Percentiles rank a stretch among this genome's conserved stretches.
Evolutionary conservation across 2,329 filamentous ascomycete species (phyloP).

Genomic region (Rhynchosporium graminicola): DNA sequence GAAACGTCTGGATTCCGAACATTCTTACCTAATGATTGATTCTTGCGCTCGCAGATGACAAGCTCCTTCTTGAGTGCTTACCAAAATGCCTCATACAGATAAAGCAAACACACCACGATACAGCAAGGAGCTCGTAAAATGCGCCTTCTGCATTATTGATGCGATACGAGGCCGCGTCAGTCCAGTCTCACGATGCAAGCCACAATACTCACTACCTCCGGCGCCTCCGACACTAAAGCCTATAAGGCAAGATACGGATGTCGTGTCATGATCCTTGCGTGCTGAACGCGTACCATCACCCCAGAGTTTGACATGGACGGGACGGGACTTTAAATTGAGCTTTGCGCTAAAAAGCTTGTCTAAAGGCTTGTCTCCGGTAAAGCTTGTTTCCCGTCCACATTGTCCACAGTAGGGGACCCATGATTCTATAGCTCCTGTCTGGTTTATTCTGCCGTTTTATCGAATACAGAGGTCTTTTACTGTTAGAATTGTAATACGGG

Average conservation of each 20-base stretch:
- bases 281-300: background rate
- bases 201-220: background rate
- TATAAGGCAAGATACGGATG: background rate
- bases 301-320: background rate
- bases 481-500: background rate
- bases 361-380: too few relatives aligned
- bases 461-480: background rate
- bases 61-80: too few relatives aligned
- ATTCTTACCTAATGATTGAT: too few relatives aligned
- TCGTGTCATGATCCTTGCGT: background rate
- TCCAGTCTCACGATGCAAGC: background rate
- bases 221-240: background rate
- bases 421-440: too few relatives aligned
- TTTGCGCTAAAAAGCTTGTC: conserved; percentile 1
- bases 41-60: too few relatives aligned
- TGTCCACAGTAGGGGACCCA: background rate
- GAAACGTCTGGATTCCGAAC: too few relatives aligned
- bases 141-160: background rate
- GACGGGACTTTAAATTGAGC: background rate
- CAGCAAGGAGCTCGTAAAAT: too few relatives aligned
- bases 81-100: too few relatives aligned
- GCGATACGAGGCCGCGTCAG: background rate
- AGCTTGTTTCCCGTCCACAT: background rate
- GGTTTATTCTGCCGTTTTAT: too few relatives aligned
- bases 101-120: too few relatives aligned